phyloP scores from a whole-genome alignment of 2,329 filamentous ascomycete species.

The Penicillium expansum region DNA sequence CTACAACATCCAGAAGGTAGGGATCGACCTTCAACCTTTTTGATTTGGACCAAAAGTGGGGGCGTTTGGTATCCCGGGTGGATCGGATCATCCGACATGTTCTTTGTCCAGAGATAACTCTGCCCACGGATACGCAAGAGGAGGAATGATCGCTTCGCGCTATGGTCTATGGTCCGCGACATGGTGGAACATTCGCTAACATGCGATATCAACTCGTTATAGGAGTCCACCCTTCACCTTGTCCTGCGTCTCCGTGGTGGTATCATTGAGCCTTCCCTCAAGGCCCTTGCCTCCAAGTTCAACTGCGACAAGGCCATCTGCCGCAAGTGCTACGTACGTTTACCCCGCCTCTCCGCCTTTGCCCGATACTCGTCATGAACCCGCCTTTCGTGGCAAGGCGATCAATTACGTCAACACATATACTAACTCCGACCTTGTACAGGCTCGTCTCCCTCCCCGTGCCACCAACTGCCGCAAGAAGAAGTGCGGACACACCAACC shows the following conservation, averaged over 20 bases:
- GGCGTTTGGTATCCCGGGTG: constrained; percentile 6
- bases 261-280: constrained; percentile 98
- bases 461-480: constrained; percentile 99
- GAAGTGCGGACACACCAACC: constrained; percentile 99
- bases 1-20: constrained; percentile 99
- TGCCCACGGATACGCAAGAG: constrained; percentile 11
- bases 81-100: background rate
- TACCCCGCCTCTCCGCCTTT: background rate
- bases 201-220: constrained; percentile 23
- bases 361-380: background rate
- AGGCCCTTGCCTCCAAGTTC: constrained; percentile 98
- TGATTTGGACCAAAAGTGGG: constrained; percentile 8
- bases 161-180: background rate
- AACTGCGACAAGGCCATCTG: constrained; percentile 99
- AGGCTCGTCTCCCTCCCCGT: constrained; percentile 87
- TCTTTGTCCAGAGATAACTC: background rate
- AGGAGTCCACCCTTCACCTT: constrained; percentile 98
- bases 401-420: constrained; percentile 6
- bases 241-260: constrained; percentile 98
- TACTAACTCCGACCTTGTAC: constrained; percentile 1
- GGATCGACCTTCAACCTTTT: constrained; percentile 30
- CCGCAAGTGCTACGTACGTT: constrained; percentile 99
- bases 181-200: constrained; percentile 32
- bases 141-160: background rate
- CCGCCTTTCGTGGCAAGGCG: background rate